phyloP scores from a whole-genome alignment of 805 yeast species.

The Yarrowia sp. region DNA sequence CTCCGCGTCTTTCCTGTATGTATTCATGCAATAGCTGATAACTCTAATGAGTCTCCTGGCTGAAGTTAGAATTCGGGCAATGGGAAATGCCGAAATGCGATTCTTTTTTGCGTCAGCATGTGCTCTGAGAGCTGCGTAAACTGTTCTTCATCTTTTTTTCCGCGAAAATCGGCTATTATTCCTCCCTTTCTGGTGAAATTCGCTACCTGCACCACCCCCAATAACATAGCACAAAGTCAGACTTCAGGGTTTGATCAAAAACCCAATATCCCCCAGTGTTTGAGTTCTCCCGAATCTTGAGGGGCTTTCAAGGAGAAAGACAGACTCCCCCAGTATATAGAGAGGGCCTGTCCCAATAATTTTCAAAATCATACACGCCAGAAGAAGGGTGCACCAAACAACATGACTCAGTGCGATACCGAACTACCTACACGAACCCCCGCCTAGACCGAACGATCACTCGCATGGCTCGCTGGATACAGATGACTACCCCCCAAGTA shows the following conservation, averaged over 20 bases:
- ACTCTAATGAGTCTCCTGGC: not conserved
- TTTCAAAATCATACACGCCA: slow-evolving; percentile 5
- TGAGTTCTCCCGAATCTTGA: slow-evolving; percentile 9
- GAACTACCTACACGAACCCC: not conserved
- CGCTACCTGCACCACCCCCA: not conserved
- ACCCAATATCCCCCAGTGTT: not conserved
- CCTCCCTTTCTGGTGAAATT: not conserved
- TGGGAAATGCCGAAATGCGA: not conserved
- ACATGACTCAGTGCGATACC: not conserved
- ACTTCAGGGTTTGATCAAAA: not conserved
- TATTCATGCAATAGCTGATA: slow-evolving; percentile 4
- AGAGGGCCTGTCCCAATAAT: not conserved
- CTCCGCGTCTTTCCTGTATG: slow-evolving; percentile 23
- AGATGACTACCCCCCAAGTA: not conserved
- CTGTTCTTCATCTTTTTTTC: not conserved
- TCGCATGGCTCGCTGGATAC: no score
- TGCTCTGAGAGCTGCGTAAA: not conserved
- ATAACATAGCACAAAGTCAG: not conserved
- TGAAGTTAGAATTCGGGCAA: not conserved
- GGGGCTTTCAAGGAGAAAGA: not conserved
- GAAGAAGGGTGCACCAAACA: slow-evolving; percentile 7
- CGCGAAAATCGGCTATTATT: not conserved
- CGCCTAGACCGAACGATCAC: no score
- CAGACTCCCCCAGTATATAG: slow-evolving; percentile 8
- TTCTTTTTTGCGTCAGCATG: not conserved